Conservation (phyloP, 139 green algal genomes). For the Volvox africanus region DNA sequence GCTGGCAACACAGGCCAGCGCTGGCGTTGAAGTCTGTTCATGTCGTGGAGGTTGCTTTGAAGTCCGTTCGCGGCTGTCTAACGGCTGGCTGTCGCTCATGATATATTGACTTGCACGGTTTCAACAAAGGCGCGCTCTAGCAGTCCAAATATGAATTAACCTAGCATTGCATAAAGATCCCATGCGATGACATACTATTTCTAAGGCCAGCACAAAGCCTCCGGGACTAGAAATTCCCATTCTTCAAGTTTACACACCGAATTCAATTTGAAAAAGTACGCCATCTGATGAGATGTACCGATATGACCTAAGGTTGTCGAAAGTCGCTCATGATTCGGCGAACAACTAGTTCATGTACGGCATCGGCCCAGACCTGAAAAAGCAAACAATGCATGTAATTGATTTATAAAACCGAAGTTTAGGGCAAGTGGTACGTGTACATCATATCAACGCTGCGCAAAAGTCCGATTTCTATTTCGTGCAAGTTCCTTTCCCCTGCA, state of each 20-base stretch:
- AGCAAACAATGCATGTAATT: too few species aligned
- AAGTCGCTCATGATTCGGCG: too few species aligned
- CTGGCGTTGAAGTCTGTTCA: background rate
- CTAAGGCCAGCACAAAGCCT: background rate
- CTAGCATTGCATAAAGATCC: background rate
- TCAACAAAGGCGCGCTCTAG: background rate
- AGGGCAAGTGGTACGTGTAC: too few species aligned
- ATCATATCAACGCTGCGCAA: too few species aligned
- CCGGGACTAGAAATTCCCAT: background rate
- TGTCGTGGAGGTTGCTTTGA: background rate
- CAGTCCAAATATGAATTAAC: background rate
- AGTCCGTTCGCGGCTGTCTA: background rate
- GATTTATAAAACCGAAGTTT: too few species aligned
- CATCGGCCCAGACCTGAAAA: too few species aligned
- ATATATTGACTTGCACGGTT: background rate
- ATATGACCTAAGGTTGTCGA: too few species aligned
- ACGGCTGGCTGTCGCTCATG: conserved; percentile 16
- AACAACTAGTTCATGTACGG: too few species aligned
- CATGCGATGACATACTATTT: background rate
- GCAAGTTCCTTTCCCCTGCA: too few species aligned
- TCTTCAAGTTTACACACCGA: background rate
- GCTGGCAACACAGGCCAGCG: conserved; percentile 16
- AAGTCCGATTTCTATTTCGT: too few species aligned
- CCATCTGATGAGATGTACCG: too few species aligned
- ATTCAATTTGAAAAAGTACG: too few species aligned